Percentiles rank a stretch among this genome's conserved stretches.
Evolutionary conservation across 2,329 filamentous ascomycete species (phyloP).

Genomic region (Paecilomyces sp.): DNA sequence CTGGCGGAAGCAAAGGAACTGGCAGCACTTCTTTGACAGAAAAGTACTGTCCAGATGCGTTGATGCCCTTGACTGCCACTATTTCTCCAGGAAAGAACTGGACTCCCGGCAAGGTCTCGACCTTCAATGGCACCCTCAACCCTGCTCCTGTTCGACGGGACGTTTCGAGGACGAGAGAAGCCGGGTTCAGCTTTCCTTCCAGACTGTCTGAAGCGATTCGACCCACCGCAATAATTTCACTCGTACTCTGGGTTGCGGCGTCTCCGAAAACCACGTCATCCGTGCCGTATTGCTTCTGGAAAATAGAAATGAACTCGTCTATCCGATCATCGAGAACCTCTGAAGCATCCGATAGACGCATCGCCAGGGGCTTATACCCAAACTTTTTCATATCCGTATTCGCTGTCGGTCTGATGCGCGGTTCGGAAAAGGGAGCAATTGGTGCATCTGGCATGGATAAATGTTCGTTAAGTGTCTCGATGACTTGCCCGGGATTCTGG

Average conservation of each 20-base stretch:
- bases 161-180: constrained; percentile 81
- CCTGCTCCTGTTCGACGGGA: constrained; percentile 79
- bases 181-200: constrained; percentile 80
- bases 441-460: constrained; percentile 61
- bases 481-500: constrained; percentile 68
- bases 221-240: constrained; percentile 82
- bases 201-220: constrained; percentile 78
- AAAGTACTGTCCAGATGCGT: constrained; percentile 79
- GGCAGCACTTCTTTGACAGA: constrained; percentile 69
- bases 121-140: constrained; percentile 69
- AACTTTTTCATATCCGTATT: constrained; percentile 88
- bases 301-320: constrained; percentile 72
- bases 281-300: constrained; percentile 67
- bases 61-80: constrained; percentile 77
- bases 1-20: constrained; percentile 65
- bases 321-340: constrained; percentile 93
- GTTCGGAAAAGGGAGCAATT: constrained; percentile 62
- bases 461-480: constrained; percentile 77
- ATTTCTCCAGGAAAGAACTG: constrained; percentile 94
- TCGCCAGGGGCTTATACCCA: constrained; percentile 82
- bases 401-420: constrained; percentile 76
- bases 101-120: constrained; percentile 61
- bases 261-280: constrained; percentile 80
- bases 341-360: constrained; percentile 88
- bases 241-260: constrained; percentile 75